These are phyloP conservation scores for Talaromyces sp. DNA, from an alignment of 2,329 filamentous ascomycete species.

Conservation along the genomic window DNA sequence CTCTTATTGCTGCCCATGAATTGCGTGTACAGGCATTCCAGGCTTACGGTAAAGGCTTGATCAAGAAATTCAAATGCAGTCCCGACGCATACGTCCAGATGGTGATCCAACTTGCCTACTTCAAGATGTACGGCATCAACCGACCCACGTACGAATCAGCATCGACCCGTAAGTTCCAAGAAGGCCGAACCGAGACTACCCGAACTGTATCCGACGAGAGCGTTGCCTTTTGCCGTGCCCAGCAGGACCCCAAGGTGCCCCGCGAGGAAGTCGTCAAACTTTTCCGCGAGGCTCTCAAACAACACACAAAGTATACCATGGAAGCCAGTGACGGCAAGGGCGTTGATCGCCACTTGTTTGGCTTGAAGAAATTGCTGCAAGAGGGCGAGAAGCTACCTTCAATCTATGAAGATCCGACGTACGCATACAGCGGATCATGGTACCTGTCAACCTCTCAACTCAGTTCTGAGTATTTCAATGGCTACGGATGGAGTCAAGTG, in stretches of 20 bases:
- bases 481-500: slow-evolving; percentile 98
- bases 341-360: slow-evolving; percentile 94
- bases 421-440: slow-evolving; percentile 78
- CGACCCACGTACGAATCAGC: slow-evolving; percentile 97
- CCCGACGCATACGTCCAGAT: slow-evolving; percentile 98
- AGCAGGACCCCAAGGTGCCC: slow-evolving; percentile 63
- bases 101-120: slow-evolving; percentile 96
- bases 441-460: slow-evolving; percentile 84
- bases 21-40: slow-evolving; percentile 93
- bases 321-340: slow-evolving; percentile 88
- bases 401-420: slow-evolving; percentile 84
- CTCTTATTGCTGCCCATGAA: slow-evolving; percentile 81
- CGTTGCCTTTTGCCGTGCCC: slow-evolving; percentile 82
- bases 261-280: slow-evolving; percentile 64
- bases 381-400: slow-evolving; percentile 74
- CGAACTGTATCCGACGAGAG: slow-evolving; percentile 86
- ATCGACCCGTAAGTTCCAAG: slow-evolving; percentile 89
- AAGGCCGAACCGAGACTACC: slow-evolving; percentile 93
- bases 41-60: slow-evolving; percentile 93
- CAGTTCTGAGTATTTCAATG: slow-evolving; percentile 96
- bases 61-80: slow-evolving; percentile 99
- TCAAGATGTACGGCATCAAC: slow-evolving; percentile 98
- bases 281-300: slow-evolving; percentile 74
- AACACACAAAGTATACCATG: slow-evolving; percentile 84
- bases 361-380: slow-evolving; percentile 82